A percentile compares a stretch with the other conserved stretches of the same genome.
phyloP scores from a whole-genome alignment of 805 yeast species.

The Naumovozyma baii region DNA sequence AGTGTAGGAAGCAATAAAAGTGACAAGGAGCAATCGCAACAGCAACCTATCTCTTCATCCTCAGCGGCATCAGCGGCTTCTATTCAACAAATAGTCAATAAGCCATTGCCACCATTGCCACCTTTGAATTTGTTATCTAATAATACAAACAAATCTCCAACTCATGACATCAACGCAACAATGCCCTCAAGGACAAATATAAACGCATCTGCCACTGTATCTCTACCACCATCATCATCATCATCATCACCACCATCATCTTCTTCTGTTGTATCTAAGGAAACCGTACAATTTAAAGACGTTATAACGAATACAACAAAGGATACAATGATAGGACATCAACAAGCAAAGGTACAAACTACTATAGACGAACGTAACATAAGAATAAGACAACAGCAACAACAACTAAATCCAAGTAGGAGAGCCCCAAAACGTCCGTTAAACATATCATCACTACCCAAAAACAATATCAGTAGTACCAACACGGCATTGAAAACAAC shows the following conservation, averaged over 20 bases:
- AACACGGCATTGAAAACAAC: conserved; percentile 1
- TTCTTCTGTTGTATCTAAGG: no score
- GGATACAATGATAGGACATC: background rate
- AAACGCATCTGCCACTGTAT: background rate
- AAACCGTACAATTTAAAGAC: no score
- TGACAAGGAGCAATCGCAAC: conserved; percentile 1
- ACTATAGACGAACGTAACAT: background rate
- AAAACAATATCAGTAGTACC: conserved; percentile 4
- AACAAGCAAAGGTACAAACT: background rate
- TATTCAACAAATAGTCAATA: conserved; percentile 28
- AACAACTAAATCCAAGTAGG: conserved; percentile 18
- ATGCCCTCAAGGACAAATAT: no score
- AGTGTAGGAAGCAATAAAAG: conserved; percentile 22
- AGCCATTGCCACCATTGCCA: conserved; percentile 38
- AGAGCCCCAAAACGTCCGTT: conserved; percentile 24
- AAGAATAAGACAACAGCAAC: background rate
- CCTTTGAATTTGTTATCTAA: conserved; percentile 3
- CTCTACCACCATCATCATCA: background rate
- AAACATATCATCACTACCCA: background rate
- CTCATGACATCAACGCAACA: no score
- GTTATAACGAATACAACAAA: no score
- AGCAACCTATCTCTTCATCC: background rate
- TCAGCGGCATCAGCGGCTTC: conserved; percentile 5
- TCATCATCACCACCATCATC: conserved; percentile 3
- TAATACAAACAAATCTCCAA: no score